A percentile compares a stretch with the other conserved stretches of the same genome.
phyloP scores from a whole-genome alignment of 2,329 filamentous ascomycete genomes.

The Leptographium procerum region DNA sequence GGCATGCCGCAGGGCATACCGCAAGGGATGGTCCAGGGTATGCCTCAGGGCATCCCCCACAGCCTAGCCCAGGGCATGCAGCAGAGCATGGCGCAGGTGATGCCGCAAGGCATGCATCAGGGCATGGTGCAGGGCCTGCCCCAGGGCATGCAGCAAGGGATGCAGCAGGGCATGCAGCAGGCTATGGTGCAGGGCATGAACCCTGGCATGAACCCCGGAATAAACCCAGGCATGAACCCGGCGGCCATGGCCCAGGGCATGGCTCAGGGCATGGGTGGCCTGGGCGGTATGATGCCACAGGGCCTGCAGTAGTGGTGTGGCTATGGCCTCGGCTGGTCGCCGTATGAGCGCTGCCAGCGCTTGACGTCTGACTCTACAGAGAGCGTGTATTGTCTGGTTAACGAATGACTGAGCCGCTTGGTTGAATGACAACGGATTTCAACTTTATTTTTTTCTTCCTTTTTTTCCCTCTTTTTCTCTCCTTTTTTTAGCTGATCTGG shows the following conservation, averaged over 20 bases:
- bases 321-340: neutral
- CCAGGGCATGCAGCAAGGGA: constrained; percentile 7
- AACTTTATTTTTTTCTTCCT: no score
- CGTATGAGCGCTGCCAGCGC: neutral
- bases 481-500: no score
- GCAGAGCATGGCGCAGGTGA: constrained; percentile 3
- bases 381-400: no score
- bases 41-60: constrained; percentile 8
- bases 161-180: constrained; percentile 5
- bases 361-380: no score
- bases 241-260: neutral
- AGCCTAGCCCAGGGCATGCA: constrained; percentile 8
- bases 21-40: constrained; percentile 8
- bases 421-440: neutral
- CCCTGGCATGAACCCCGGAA: neutral
- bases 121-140: constrained; percentile 7
- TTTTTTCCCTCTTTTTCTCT: no score
- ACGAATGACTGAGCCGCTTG: neutral
- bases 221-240: neutral
- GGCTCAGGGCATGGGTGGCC: neutral
- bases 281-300: neutral
- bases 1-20: constrained; percentile 5
- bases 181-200: neutral
- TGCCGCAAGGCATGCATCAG: neutral
- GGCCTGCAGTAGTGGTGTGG: neutral